phyloP scores from a whole-genome alignment of 441 rosid species.

The Adansonia madagascariensis region DNA sequence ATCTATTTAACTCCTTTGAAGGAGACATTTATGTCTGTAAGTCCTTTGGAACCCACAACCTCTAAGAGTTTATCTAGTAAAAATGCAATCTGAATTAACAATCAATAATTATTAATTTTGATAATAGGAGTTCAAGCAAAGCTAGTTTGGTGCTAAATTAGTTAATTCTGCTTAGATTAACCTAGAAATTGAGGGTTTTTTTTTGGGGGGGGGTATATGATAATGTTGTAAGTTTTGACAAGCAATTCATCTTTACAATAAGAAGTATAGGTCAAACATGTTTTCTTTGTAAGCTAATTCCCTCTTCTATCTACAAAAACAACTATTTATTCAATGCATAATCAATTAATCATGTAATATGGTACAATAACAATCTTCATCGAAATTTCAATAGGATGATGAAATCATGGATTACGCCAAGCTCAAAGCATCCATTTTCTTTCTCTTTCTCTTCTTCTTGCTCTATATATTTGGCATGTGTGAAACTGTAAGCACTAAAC shows the following conservation, averaged over 20 bases:
- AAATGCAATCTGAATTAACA: no score
- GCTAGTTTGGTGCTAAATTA: no score
- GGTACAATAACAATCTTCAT: background rate
- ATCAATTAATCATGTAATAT: background rate
- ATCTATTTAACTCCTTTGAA: no score
- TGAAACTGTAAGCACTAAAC: no score
- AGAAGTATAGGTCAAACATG: background rate
- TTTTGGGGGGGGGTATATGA: background rate
- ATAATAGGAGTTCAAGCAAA: no score
- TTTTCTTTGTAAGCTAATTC: background rate
- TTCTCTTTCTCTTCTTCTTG: background rate
- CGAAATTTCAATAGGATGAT: background rate
- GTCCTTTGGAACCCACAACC: no score
- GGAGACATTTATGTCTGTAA: no score
- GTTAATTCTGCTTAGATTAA: no score
- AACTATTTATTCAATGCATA: background rate
- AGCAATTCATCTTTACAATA: background rate
- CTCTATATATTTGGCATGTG: background rate
- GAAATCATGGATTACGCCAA: background rate
- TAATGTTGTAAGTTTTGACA: background rate
- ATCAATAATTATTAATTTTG: no score
- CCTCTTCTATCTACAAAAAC: background rate
- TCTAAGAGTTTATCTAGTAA: no score
- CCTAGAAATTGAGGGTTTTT: no score
- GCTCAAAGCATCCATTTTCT: background rate